Percentiles rank a stretch among this genome's conserved stretches.
These are phyloP conservation scores for Takashimella koratensis DNA, from an alignment of 1,284 basidiomycete species.

Conservation along the genomic window DNA sequence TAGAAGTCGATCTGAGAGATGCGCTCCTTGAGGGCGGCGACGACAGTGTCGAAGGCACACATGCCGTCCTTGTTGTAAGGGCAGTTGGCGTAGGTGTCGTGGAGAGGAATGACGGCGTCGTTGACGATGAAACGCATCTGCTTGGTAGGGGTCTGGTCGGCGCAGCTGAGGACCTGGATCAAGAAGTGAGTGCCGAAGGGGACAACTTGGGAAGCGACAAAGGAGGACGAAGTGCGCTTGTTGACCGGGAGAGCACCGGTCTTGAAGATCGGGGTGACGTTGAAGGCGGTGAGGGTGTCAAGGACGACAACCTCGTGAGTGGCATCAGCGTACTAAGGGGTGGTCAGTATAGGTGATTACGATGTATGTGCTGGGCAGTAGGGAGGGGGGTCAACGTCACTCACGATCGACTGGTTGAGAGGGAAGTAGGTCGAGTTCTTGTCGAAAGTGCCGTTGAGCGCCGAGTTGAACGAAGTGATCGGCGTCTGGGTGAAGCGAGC, in stretches of 20 bases:
- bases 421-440: constrained; percentile 70
- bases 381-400: too few species aligned
- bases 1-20: constrained; percentile 68
- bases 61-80: constrained; percentile 66
- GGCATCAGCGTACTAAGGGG: constrained; percentile 61
- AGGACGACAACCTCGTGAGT: constrained; percentile 63
- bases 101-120: constrained; percentile 80
- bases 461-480: constrained; percentile 63
- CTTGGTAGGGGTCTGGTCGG: constrained; percentile 24
- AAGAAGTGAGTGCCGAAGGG: constrained; percentile 62
- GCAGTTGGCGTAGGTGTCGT: constrained; percentile 65
- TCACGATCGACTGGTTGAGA: constrained; percentile 66
- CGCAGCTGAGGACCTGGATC: constrained; percentile 42
- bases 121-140: constrained; percentile 55
- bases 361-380: too few species aligned
- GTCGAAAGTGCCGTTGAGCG: constrained; percentile 74
- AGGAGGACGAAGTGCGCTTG: constrained; percentile 56
- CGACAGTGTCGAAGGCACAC: constrained; percentile 72
- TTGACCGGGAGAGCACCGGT: constrained; percentile 24
- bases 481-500: constrained; percentile 72
- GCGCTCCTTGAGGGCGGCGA: constrained; percentile 64
- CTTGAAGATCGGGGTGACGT: constrained; percentile 55
- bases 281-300: constrained; percentile 70
- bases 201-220: constrained; percentile 64
- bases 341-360: too few species aligned